Evolutionary conservation across 306 rosid species (phyloP).

Genomic region (Cucurbita pepo): DNA sequence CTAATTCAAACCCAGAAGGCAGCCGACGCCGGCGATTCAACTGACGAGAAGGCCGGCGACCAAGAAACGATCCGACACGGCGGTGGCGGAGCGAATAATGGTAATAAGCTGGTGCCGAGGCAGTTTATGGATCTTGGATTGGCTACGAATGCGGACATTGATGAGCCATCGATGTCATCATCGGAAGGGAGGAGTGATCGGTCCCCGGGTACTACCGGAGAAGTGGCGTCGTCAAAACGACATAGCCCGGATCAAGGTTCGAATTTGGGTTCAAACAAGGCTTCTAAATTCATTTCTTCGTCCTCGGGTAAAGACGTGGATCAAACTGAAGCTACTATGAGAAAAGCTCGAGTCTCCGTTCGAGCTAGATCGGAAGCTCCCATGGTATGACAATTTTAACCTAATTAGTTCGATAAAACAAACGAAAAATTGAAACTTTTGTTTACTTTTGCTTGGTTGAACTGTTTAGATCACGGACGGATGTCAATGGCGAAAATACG

Average conservation of each 20-base stretch:
- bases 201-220: slow-evolving; percentile 15
- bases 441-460: background rate
- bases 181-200: slow-evolving; percentile 25
- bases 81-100: background rate
- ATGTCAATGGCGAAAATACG: slow-evolving; percentile 94
- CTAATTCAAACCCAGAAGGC: slow-evolving; percentile 24
- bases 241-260: slow-evolving; percentile 23
- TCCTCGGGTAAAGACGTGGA: slow-evolving; percentile 19
- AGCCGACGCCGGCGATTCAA: background rate
- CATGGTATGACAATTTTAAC: slow-evolving; percentile 23
- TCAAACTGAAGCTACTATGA: slow-evolving; percentile 65
- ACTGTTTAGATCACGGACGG: slow-evolving; percentile 56
- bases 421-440: background rate
- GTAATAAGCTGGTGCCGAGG: slow-evolving; percentile 28
- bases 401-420: background rate
- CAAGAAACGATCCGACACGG: background rate
- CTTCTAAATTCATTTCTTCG: slow-evolving; percentile 33
- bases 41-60: background rate
- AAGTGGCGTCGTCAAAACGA: slow-evolving; percentile 18
- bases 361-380: slow-evolving; percentile 69
- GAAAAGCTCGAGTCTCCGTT: slow-evolving; percentile 66
- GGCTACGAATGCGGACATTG: slow-evolving; percentile 19
- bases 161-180: slow-evolving; percentile 31
- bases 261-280: slow-evolving; percentile 27
- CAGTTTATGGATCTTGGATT: slow-evolving; percentile 56